phyloP scores from a whole-genome alignment of 2,329 filamentous ascomycete species.

The Camillea tinctor region DNA sequence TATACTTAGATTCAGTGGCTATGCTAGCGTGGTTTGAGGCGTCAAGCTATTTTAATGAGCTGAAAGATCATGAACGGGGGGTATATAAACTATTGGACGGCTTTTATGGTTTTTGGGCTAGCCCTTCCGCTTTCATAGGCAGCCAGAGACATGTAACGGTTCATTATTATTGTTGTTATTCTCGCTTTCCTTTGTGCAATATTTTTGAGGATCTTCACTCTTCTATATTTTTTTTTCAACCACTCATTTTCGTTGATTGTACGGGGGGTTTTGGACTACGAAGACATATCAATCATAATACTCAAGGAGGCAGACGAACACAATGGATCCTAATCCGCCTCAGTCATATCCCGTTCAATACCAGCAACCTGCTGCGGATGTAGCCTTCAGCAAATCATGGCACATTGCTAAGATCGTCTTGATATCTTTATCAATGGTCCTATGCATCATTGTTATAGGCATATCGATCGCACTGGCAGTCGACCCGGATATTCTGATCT shows the following conservation, averaged over 20 bases:
- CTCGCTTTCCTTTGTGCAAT: background rate
- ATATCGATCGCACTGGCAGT: slow-evolving; percentile 19
- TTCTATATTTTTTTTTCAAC: background rate
- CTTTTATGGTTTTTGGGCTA: background rate
- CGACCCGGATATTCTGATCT: slow-evolving; percentile 12
- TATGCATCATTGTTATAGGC: slow-evolving; percentile 18
- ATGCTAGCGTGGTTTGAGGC: background rate
- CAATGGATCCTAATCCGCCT: slow-evolving; percentile 14
- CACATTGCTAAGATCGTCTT: slow-evolving; percentile 17
- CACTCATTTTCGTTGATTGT: background rate
- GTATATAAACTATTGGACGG: background rate
- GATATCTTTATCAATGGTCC: slow-evolving; percentile 16
- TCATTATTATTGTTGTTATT: background rate
- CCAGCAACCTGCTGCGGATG: slow-evolving; percentile 1
- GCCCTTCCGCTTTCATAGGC: background rate
- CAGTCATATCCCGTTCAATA: slow-evolving; percentile 8
- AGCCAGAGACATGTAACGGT: background rate
- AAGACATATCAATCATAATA: background rate
- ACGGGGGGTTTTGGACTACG: background rate
- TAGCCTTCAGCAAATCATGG: slow-evolving; percentile 13
- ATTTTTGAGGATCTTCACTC: background rate
- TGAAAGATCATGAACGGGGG: background rate
- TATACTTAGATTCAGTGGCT: background rate
- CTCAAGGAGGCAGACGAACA: background rate
- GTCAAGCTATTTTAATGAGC: background rate